These are phyloP conservation scores for Metarhizium robertsii DNA, from an alignment of 2,329 filamentous ascomycete species.

Conservation along the genomic window DNA sequence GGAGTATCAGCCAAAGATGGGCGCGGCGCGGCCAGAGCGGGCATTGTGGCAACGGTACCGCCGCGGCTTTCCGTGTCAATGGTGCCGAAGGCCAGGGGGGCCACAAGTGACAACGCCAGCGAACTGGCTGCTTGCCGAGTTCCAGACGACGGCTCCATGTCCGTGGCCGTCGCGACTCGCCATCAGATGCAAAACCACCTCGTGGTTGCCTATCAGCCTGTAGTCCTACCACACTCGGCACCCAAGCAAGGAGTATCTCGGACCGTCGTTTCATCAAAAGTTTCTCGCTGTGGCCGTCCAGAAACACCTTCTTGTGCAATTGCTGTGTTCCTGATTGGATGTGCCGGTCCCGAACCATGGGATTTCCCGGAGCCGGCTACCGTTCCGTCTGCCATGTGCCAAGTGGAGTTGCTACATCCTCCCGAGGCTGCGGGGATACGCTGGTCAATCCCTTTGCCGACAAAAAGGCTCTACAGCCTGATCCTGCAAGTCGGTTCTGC, in stretches of 20 bases:
- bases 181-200: too few relatives aligned
- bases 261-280: not conserved
- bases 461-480: not conserved
- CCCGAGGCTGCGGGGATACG: not conserved
- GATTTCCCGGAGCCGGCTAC: constrained; percentile 1
- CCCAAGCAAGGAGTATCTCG: not conserved
- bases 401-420: constrained; percentile 1
- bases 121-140: too few relatives aligned
- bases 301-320: not conserved
- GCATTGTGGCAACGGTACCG: not conserved
- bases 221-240: too few relatives aligned
- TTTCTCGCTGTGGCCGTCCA: not conserved
- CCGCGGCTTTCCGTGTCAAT: not conserved
- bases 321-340: not conserved
- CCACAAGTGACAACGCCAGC: too few relatives aligned
- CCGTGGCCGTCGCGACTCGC: too few relatives aligned
- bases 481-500: not conserved
- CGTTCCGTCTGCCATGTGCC: constrained; percentile 1
- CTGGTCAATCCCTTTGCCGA: not conserved
- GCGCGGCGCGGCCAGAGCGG: not conserved
- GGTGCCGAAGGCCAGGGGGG: too few relatives aligned
- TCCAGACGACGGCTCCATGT: too few relatives aligned
- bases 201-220: too few relatives aligned
- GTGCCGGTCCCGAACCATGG: not conserved
- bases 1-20: too few relatives aligned